Base-by-base conservation (phyloP, 345 rosid species). In the Citrus reticulata region DNA sequence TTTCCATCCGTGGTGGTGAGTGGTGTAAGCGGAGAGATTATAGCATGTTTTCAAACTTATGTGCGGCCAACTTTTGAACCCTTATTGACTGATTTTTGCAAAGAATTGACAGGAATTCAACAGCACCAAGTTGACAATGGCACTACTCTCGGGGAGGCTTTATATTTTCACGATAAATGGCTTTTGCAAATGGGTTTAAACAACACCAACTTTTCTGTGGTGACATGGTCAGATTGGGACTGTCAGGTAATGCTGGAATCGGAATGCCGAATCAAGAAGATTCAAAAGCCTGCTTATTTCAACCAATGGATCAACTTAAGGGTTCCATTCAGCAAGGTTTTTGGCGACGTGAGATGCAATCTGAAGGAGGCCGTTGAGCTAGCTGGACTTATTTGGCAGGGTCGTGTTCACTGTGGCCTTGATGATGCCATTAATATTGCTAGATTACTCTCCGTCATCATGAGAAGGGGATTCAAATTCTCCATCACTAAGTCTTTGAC, bases 21-120 rank as follows among this genome's bases (percentile, higher is more conserved):
- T 40, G 79, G 89, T 67, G 61, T 68, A 59, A 86, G 89, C 30
- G 91, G 89, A 63, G 84, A 83, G 74, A 73, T 88, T 27, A 89
- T 82, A 82, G 88, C 78, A 40, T 88, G 73, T 68, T 88, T 88
- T 46, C 91, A 86, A 79, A 88, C 80, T 29, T 88, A 88, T 46
- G 91, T 88, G 57, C 84, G 89, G 2, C 91, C 91, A 20, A 85
- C 91, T 30, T 71, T 70, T 81, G 81, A 86, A 72, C 88, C 80
- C 17, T 77, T 42, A 17, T 77, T 88, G 81, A 88, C 83, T 72
- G 85, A 88, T 72, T 88, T 86, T 80, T 88, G 91, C 84, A 88
- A 86, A 81, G 91, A 88, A 78, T 83, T 88, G 55, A 88, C 91
- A 46, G 91, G 91, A 58, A 88, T 88, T 78, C 85, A 88, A 73